Evolutionary conservation across 148 eudicot genomes (phyloP).

Genomic region (Fagopyrum esculentum): DNA sequence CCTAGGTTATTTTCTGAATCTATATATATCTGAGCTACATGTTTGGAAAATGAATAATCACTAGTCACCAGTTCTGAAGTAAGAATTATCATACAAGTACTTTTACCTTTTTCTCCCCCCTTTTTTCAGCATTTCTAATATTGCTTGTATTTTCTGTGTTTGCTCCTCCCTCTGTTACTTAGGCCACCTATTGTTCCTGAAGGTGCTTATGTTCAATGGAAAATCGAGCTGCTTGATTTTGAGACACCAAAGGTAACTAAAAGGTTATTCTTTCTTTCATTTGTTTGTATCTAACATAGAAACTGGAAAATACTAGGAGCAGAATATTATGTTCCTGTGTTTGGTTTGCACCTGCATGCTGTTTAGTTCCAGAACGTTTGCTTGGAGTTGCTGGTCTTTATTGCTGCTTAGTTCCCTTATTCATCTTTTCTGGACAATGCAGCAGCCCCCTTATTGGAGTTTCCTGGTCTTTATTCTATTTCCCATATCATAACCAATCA

Average conservation of each 20-base stretch:
- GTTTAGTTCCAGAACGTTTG: not conserved
- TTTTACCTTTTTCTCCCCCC: not conserved
- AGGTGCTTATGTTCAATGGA: slow-evolving; percentile 89
- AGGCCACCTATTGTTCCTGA: slow-evolving; percentile 88
- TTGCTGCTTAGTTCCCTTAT: too few species aligned
- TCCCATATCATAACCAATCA: too few species aligned
- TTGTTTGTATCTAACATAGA: not conserved
- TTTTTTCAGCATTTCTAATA: not conserved
- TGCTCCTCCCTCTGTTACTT: slow-evolving; percentile 10
- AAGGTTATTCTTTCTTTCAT: not conserved
- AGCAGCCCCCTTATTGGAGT: too few species aligned
- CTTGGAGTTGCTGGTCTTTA: not conserved
- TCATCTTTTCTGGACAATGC: too few species aligned
- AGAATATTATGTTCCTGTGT: not conserved
- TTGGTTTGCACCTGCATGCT: not conserved
- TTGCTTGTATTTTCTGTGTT: not conserved
- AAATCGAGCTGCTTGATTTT: slow-evolving; percentile 94
- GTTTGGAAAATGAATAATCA: not conserved
- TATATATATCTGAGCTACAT: not conserved
- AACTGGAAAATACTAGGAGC: not conserved
- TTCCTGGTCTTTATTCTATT: too few species aligned
- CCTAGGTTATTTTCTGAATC: slow-evolving; percentile 41
- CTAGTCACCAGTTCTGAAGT: not conserved
- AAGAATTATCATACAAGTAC: not conserved
- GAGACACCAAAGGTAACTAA: slow-evolving; percentile 64